Evolutionary conservation across 495 filamentous ascomycete species (phyloP), one percentile per base, ranked within the genome.

Genomic region (Darksidea phi): DNA sequence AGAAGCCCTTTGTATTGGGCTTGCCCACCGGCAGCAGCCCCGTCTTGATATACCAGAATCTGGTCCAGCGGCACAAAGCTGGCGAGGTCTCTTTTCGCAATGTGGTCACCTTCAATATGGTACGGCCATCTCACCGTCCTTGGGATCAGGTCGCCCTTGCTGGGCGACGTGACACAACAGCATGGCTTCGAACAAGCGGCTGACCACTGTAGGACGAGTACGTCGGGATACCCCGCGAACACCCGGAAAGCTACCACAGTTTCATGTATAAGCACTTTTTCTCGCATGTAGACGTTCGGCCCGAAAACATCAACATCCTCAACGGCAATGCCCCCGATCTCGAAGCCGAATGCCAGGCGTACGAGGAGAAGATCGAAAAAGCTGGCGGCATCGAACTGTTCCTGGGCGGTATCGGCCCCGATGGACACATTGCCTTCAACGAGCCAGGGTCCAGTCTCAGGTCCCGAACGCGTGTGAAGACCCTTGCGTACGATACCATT

Each of bases 201-300:
- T 66, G 24, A 67, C 48, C 48, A 11, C 12, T 13, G 46, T 55
- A 92, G 88, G 90, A 93, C 74, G 89, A 95, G 76, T 95, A 93
- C 71, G 86, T 93, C 67, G 86, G 87, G 41, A 81, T 95, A 55
- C 86, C 89, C 26, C 82, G 86, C 59, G 88, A 90, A 63, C 89
- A 93, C 71, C 87, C 89, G 11, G 84, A 91, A 72, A 88, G 83
- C 70, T 93, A 93, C 75, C 89, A 92, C 77, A 86, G 85, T 55
- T 95, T 92, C 77, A 93, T 95, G 90, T 92, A 89, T 79, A 88
- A 86, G 49, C 80, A 93, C 73, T 90, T 93, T 80, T 95, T 95
- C 78, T 88, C 86, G 2, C 89, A 93, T 71, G 85, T 93, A 67
- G 88, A 95, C 68, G 85, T 95, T 57, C 79, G 82, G 58, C 89